Percentiles rank a stretch among this genome's conserved stretches.
These are phyloP conservation scores for Taphrina wiesneri DNA, from an alignment of 1,139 yeast species.

Conservation along the genomic window DNA sequence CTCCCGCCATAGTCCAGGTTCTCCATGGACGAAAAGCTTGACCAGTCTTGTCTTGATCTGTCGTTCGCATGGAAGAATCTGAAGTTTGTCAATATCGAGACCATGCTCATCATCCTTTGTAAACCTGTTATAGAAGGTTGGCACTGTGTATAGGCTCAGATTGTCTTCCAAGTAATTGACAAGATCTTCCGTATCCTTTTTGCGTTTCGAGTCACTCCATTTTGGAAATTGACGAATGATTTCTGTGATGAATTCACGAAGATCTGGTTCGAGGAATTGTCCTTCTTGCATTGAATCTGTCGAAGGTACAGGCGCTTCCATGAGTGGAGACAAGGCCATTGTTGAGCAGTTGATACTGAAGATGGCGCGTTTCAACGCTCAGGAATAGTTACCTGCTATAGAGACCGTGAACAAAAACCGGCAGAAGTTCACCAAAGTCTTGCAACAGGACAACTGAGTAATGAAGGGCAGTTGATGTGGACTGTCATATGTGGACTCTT, in stretches of 20 bases:
- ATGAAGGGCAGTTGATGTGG: background rate
- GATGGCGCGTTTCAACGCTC: background rate
- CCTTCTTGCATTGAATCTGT: constrained; percentile 15
- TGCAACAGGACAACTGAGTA: too few relatives aligned
- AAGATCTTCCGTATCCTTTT: constrained; percentile 22
- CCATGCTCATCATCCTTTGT: constrained; percentile 33
- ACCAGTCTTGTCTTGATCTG: constrained; percentile 27
- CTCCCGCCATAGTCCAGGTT: constrained; percentile 32
- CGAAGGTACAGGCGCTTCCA: constrained; percentile 19
- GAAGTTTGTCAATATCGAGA: constrained; percentile 27
- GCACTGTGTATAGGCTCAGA: constrained; percentile 25
- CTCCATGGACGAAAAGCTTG: constrained; percentile 31
- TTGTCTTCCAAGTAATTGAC: constrained; percentile 20
- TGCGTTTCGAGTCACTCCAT: constrained; percentile 30
- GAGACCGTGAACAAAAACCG: too few relatives aligned
- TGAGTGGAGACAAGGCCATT: constrained; percentile 21
- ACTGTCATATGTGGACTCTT: background rate
- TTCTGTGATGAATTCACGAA: constrained; percentile 30
- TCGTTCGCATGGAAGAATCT: constrained; percentile 27
- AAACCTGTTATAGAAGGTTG: constrained; percentile 26
- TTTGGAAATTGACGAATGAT: constrained; percentile 22
- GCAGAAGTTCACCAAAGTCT: too few relatives aligned
- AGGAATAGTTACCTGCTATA: too few relatives aligned
- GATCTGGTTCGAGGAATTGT: constrained; percentile 26
- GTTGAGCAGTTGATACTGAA: background rate